phyloP scores from a whole-genome alignment of 805 yeast genomes.

The Cyberlindnera mrakii region DNA sequence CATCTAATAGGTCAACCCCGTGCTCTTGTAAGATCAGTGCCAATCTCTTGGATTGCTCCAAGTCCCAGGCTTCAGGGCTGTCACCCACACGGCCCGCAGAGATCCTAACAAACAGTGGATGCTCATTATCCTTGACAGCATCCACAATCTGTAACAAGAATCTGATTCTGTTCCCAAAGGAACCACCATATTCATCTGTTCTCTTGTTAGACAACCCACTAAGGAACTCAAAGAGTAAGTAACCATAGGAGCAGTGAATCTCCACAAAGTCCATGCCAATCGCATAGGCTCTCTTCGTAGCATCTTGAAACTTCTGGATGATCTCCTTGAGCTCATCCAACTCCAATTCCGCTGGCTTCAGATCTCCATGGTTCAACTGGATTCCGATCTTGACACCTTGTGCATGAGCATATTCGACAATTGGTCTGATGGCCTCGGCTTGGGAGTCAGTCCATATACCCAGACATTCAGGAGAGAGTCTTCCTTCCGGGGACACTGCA shows the following conservation, averaged over 20 bases:
- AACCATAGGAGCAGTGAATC: slow-evolving; percentile 47
- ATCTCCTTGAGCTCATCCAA: slow-evolving; percentile 34
- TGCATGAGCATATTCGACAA: slow-evolving; percentile 41
- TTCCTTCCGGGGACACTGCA: slow-evolving; percentile 35
- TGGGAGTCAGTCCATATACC: slow-evolving; percentile 49
- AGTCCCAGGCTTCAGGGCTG: slow-evolving; percentile 12
- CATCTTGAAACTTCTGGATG: slow-evolving; percentile 36
- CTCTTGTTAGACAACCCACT: slow-evolving; percentile 39
- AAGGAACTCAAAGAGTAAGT: slow-evolving; percentile 43
- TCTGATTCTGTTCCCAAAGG: slow-evolving; percentile 48
- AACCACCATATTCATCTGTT: slow-evolving; percentile 58
- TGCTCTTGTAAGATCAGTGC: slow-evolving; percentile 33
- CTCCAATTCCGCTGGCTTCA: slow-evolving; percentile 39
- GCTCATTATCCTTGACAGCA: slow-evolving; percentile 28
- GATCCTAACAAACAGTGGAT: slow-evolving; percentile 34
- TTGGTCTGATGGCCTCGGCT: slow-evolving; percentile 32
- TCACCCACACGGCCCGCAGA: slow-evolving; percentile 11
- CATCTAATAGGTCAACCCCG: slow-evolving; percentile 48
- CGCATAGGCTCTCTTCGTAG: slow-evolving; percentile 44
- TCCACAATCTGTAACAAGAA: slow-evolving; percentile 43
- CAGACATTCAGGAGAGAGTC: slow-evolving; percentile 37
- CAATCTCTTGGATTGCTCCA: slow-evolving; percentile 24
- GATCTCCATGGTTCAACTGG: slow-evolving; percentile 53
- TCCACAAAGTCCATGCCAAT: slow-evolving; percentile 17
- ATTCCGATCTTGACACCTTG: slow-evolving; percentile 42